phyloP scores from a whole-genome alignment of 208 protist genomes.

The Leishmania guyanensis region DNA sequence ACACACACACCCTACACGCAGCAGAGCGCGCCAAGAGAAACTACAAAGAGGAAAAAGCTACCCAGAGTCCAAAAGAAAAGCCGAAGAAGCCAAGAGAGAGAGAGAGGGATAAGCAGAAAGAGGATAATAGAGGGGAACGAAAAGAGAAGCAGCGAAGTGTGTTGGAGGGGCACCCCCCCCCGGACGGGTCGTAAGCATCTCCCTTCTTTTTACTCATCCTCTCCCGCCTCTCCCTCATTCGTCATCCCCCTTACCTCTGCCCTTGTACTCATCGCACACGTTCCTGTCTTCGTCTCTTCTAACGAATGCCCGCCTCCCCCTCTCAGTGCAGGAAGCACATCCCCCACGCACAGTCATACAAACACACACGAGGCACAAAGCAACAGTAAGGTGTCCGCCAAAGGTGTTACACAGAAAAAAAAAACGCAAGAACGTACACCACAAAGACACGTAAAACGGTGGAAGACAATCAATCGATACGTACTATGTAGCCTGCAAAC shows the following conservation, averaged over 20 bases:
- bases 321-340: background rate
- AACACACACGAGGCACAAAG: background rate
- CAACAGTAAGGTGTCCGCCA: background rate
- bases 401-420: background rate
- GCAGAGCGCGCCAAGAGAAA: background rate
- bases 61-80: background rate
- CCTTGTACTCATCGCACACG: background rate
- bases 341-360: background rate
- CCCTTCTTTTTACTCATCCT: constrained; percentile 11
- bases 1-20: background rate
- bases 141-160: background rate
- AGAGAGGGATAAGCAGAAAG: background rate
- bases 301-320: background rate
- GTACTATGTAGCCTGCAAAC: background rate
- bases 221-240: background rate
- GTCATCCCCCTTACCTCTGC: background rate
- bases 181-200: background rate
- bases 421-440: background rate
- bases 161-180: background rate
- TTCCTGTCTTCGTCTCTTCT: constrained; percentile 18
- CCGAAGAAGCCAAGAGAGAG: background rate
- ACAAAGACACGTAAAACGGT: background rate
- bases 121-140: background rate
- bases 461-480: background rate
- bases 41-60: background rate